Evolutionary conservation across 2,329 filamentous ascomycete genomes (phyloP).

Genomic region (Aureobasidium sp.): DNA sequence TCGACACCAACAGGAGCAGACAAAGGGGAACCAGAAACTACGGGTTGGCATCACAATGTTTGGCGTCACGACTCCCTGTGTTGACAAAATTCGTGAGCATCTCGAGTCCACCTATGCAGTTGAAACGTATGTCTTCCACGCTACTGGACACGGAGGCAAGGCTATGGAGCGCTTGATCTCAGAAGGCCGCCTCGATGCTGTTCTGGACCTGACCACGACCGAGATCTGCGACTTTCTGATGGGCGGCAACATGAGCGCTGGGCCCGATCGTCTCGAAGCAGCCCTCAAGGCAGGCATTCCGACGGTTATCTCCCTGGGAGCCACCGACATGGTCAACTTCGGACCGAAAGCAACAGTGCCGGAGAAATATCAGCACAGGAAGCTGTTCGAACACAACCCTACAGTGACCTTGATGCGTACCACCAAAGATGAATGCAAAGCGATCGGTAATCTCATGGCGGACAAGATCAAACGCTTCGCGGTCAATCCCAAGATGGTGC

Average conservation of each 20-base stretch:
- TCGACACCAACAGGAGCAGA: neutral
- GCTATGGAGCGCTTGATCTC: constrained; percentile 58
- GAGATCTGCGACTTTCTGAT: constrained; percentile 57
- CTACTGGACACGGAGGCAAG: constrained; percentile 57
- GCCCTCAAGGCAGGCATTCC: constrained; percentile 51
- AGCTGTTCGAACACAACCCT: constrained; percentile 56
- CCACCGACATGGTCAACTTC: constrained; percentile 56
- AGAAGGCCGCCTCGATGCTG: constrained; percentile 52
- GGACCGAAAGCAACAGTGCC: constrained; percentile 49
- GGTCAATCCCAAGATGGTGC: constrained; percentile 33
- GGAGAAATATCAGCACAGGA: constrained; percentile 41
- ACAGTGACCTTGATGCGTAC: constrained; percentile 59
- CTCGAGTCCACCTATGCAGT: constrained; percentile 40
- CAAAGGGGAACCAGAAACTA: constrained; percentile 27
- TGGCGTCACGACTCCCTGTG: constrained; percentile 61
- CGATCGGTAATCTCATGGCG: constrained; percentile 49
- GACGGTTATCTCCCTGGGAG: constrained; percentile 41
- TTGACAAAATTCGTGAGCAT: constrained; percentile 44
- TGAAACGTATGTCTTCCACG: constrained; percentile 60
- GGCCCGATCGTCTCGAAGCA: constrained; percentile 46
- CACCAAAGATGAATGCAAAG: constrained; percentile 45
- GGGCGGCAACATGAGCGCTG: constrained; percentile 55
- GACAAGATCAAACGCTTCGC: constrained; percentile 40
- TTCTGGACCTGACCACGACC: constrained; percentile 63
- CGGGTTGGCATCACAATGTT: constrained; percentile 63